A percentile compares a stretch with the other conserved stretches of the same genome.
Conservation (phyloP, 2,329 filamentous ascomycete species). For the Volutella citrinella region DNA sequence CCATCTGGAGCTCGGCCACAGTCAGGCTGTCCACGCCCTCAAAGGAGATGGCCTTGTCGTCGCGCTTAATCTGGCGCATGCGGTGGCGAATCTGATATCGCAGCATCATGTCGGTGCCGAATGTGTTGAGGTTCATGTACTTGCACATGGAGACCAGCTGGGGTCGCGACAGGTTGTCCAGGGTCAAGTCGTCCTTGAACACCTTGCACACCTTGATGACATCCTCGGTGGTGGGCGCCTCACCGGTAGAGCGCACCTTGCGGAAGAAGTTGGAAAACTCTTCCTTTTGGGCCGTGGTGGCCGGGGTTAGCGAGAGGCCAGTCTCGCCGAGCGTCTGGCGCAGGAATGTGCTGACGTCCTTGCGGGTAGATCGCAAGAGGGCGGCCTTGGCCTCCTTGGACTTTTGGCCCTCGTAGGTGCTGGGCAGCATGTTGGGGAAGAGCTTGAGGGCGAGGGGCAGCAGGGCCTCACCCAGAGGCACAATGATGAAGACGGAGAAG, state of each 20-base stretch:
- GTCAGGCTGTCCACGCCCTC: constrained; percentile 92
- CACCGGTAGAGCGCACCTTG: constrained; percentile 88
- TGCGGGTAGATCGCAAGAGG: constrained; percentile 77
- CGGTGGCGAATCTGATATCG: constrained; percentile 95
- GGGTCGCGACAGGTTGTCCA: constrained; percentile 94
- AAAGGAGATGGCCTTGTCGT: constrained; percentile 89
- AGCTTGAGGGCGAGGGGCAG: constrained; percentile 88
- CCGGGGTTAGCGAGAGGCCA: constrained; percentile 81
- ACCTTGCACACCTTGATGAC: constrained; percentile 99
- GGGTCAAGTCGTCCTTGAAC: constrained; percentile 94
- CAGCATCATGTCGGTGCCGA: constrained; percentile 96
- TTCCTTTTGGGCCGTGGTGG: constrained; percentile 83
- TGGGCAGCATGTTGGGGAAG: constrained; percentile 96
- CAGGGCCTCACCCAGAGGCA: constrained; percentile 91
- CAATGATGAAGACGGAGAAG: constrained; percentile 95
- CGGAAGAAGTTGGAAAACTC: constrained; percentile 97
- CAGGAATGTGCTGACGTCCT: constrained; percentile 90
- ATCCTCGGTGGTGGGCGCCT: constrained; percentile 82
- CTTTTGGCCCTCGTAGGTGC: constrained; percentile 91
- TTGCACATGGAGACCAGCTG: constrained; percentile 97
- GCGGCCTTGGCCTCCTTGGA: constrained; percentile 86
- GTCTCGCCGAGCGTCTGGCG: constrained; percentile 87
- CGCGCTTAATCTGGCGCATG: constrained; percentile 99
- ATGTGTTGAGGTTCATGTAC: constrained; percentile 97
- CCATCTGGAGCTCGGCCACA: constrained; percentile 89